Percentiles rank a stretch among this genome's conserved stretches.
phyloP scores from a whole-genome alignment of 768 basidiomycete species.

The Tephrocybe sp. region DNA sequence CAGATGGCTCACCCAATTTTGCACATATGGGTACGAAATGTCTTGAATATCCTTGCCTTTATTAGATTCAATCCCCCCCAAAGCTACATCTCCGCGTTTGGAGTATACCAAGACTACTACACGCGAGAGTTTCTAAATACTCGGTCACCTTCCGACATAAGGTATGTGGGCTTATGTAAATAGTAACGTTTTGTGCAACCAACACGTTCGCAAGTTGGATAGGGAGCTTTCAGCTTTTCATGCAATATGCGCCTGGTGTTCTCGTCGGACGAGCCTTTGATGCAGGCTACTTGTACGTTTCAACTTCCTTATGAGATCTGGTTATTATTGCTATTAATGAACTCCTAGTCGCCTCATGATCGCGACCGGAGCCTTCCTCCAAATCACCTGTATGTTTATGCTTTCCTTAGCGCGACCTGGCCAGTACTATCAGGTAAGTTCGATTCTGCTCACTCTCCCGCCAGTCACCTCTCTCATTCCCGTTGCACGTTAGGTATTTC shows the following conservation, averaged over 20 bases:
- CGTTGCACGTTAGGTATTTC: conserved; percentile 36
- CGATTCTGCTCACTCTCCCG: neutral
- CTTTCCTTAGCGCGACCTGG: conserved; percentile 39
- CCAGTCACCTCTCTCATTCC: conserved; percentile 6
- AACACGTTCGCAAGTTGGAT: conserved; percentile 40
- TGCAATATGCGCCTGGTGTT: conserved; percentile 40
- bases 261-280: conserved; percentile 43
- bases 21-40: conserved; percentile 39
- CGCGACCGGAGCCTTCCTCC: conserved; percentile 30
- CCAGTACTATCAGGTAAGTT: conserved; percentile 42
- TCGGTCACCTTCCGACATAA: conserved; percentile 43
- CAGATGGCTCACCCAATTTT: conserved; percentile 44
- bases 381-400: conserved; percentile 41
- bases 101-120: conserved; percentile 49
- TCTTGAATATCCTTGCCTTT: neutral
- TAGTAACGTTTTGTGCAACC: conserved; percentile 1
- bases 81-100: conserved; percentile 45
- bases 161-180: conserved; percentile 22
- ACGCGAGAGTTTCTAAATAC: conserved; percentile 36
- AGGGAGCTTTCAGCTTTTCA: conserved; percentile 46
- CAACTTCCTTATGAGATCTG: conserved; percentile 1
- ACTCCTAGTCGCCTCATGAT: conserved; percentile 37
- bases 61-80: conserved; percentile 20
- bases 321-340: too few species aligned
- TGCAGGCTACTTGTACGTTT: conserved; percentile 45